Conservation (phyloP, 2,329 filamentous ascomycete species). For the Sporothrix variecibatus region DNA sequence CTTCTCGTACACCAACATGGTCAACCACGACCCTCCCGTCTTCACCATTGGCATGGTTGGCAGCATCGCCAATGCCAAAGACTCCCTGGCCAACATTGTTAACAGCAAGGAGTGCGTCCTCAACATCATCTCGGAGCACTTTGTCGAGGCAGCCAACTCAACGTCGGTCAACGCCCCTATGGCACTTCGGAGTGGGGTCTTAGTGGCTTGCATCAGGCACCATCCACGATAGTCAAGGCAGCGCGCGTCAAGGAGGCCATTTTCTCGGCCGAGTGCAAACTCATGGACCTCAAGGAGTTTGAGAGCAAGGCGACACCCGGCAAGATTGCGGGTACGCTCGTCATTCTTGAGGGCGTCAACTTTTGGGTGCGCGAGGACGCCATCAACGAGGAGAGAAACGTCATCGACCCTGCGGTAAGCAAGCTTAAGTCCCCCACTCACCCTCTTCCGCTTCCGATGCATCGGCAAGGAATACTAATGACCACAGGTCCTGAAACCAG, state of each 20-base stretch:
- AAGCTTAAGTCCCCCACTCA: constrained; percentile 25
- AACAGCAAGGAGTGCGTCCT: constrained; percentile 76
- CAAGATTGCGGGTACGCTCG: constrained; percentile 73
- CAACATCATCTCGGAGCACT: constrained; percentile 85
- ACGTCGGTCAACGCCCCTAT: constrained; percentile 72
- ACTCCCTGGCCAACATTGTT: constrained; percentile 73
- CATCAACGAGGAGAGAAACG: constrained; percentile 71
- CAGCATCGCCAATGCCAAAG: constrained; percentile 62
- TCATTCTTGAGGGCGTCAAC: constrained; percentile 76
- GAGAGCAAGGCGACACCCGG: constrained; percentile 70
- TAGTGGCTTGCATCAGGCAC: constrained; percentile 69
- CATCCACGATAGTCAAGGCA: constrained; percentile 58
- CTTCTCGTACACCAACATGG: constrained; percentile 82
- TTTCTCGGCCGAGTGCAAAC: constrained; percentile 77
- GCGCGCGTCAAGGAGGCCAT: constrained; percentile 80
- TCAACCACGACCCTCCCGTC: constrained; percentile 83
- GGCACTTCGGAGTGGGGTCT: constrained; percentile 79
- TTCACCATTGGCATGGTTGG: constrained; percentile 64
- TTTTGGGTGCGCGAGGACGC: constrained; percentile 93
- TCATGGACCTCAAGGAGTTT: constrained; percentile 76
- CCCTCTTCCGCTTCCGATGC: not conserved
- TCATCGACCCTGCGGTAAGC: constrained; percentile 70
- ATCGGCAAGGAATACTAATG: constrained; percentile 20
- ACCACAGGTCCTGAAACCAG: constrained; percentile 66
- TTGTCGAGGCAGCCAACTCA: constrained; percentile 85